Conservation (phyloP, 1,139 yeast species). For the Pichia sp. region DNA sequence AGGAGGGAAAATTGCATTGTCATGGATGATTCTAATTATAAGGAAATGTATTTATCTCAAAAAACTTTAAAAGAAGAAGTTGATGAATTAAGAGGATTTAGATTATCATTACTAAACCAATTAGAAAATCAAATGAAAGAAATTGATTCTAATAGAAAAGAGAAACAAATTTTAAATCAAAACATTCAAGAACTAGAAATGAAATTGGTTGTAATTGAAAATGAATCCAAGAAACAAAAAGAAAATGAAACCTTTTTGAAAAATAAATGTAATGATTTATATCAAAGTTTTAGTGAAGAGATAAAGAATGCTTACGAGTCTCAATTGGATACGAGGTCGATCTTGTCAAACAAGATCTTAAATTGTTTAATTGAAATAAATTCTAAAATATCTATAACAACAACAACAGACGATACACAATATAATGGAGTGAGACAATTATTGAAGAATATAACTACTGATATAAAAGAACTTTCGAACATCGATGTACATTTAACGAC, state of each 20-base stretch:
- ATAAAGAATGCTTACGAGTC: not conserved
- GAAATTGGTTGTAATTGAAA: conserved; percentile 10
- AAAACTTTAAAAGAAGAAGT: conserved; percentile 41
- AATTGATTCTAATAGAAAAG: conserved; percentile 19
- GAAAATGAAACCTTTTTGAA: conserved; percentile 3
- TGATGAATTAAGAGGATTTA: conserved; percentile 30
- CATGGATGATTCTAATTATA: conserved; percentile 53
- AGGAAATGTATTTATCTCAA: conserved; percentile 40
- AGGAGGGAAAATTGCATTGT: conserved; percentile 53
- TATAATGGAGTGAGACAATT: not conserved
- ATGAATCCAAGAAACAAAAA: conserved; percentile 6
- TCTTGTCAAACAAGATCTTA: conserved; percentile 4
- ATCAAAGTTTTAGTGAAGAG: not conserved
- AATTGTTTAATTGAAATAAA: conserved; percentile 2
- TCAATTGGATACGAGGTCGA: not conserved
- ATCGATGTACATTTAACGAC: too few species aligned
- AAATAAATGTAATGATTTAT: conserved; percentile 4
- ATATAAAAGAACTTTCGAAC: too few species aligned
- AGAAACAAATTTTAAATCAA: conserved; percentile 6
- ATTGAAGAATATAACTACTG: too few species aligned
- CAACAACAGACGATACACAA: not conserved
- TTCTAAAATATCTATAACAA: not conserved
- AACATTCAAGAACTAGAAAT: conserved; percentile 11
- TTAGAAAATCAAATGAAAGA: conserved; percentile 20
- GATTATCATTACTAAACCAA: conserved; percentile 21